These are phyloP conservation scores for Euphorbia corollata DNA, from an alignment of 441 rosid species.

Conservation along the genomic window DNA sequence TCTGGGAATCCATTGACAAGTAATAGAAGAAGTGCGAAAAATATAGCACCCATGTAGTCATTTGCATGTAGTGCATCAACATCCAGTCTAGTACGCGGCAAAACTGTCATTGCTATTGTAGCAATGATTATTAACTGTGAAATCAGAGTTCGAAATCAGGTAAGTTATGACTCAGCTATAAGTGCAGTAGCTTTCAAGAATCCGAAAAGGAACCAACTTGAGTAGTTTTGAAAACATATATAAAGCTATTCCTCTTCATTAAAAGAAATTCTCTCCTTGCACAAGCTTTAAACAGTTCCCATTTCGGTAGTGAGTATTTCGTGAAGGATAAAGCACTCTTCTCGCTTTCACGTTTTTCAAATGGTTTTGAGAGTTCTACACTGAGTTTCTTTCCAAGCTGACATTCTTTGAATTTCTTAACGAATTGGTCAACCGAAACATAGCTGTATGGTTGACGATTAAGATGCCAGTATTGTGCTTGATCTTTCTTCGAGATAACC, in stretches of 20 bases:
- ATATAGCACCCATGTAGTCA: slow-evolving; percentile 40
- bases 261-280: slow-evolving; percentile 39
- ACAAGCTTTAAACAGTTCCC: slow-evolving; percentile 47
- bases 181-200: neutral
- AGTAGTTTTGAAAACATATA: slow-evolving; percentile 36
- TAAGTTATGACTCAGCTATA: neutral
- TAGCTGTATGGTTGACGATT: slow-evolving; percentile 22
- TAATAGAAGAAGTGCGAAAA: slow-evolving; percentile 32
- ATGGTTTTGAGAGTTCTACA: slow-evolving; percentile 34
- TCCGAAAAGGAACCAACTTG: slow-evolving; percentile 32
- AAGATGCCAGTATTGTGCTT: slow-evolving; percentile 40
- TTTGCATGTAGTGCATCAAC: slow-evolving; percentile 34
- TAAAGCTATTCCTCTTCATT: slow-evolving; percentile 45
- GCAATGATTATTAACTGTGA: slow-evolving; percentile 48
- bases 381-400: slow-evolving; percentile 25
- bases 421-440: slow-evolving; percentile 35
- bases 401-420: slow-evolving; percentile 29
- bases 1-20: slow-evolving; percentile 40
- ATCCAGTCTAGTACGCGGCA: slow-evolving; percentile 33
- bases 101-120: slow-evolving; percentile 38
- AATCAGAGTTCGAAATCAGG: neutral
- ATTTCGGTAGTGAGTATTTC: slow-evolving; percentile 31
- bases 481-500: slow-evolving; percentile 54
- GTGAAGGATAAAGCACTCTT: slow-evolving; percentile 30
- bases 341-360: slow-evolving; percentile 24